phyloP scores from a whole-genome alignment of 2,329 filamentous ascomycete genomes.

The Intubia oerlemansii region DNA sequence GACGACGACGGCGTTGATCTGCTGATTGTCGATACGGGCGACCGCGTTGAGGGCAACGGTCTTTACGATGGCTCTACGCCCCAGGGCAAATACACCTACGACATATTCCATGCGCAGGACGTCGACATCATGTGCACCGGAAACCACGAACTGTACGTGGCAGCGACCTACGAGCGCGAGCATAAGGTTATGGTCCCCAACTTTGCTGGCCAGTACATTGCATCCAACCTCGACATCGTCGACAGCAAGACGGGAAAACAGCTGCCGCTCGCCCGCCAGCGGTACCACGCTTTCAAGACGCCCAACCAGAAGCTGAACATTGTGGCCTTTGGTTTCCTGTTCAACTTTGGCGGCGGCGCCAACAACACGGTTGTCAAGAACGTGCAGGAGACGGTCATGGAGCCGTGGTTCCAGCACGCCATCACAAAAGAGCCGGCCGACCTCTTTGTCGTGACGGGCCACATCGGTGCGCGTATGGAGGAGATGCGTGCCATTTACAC shows the following conservation, averaged over 20 bases:
- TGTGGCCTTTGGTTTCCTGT: conserved; percentile 82
- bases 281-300: conserved; percentile 78
- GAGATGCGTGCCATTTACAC: conserved; percentile 63
- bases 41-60: conserved; percentile 81
- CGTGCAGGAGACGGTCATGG: conserved; percentile 60
- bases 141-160: conserved; percentile 88
- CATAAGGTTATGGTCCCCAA: conserved; percentile 63
- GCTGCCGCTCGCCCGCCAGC: conserved; percentile 48
- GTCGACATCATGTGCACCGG: conserved; percentile 74
- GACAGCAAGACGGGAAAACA: conserved; percentile 43
- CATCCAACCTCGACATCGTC: conserved; percentile 83
- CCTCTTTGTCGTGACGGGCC: conserved; percentile 68
- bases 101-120: conserved; percentile 63
- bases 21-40: conserved; percentile 86
- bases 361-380: conserved; percentile 75
- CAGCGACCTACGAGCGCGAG: conserved; percentile 57
- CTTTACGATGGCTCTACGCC: conserved; percentile 79
- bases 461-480: conserved; percentile 60
- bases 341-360: conserved; percentile 76
- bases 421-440: conserved; percentile 61
- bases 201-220: conserved; percentile 61
- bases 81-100: conserved; percentile 73
- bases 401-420: conserved; percentile 75
- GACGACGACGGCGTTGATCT: conserved; percentile 64
- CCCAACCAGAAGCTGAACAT: conserved; percentile 72